phyloP scores from a whole-genome alignment of 257 asterid genomes.

The Solanum okadae region DNA sequence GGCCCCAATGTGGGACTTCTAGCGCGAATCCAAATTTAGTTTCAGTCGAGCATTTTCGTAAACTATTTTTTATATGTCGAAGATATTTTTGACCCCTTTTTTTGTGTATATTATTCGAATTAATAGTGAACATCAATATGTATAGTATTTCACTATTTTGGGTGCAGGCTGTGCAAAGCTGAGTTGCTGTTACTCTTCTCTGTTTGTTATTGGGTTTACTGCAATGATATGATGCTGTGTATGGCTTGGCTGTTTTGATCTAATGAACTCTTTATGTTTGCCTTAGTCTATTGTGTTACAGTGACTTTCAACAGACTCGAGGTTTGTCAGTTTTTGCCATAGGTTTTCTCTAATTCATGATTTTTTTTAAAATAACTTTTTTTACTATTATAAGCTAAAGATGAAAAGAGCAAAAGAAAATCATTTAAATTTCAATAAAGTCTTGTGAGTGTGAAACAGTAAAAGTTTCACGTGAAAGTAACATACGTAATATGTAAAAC shows the following conservation, averaged over 20 bases:
- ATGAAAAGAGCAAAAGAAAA: not conserved
- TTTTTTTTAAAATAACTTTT: not conserved
- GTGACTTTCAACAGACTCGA: not conserved
- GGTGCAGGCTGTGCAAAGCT: not conserved
- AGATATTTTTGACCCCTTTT: not conserved
- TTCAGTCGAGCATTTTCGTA: no score
- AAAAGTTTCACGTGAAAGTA: not conserved
- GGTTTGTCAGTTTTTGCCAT: not conserved
- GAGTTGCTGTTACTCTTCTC: not conserved
- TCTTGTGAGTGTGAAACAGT: not conserved
- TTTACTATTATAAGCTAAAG: not conserved
- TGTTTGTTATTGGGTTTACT: not conserved
- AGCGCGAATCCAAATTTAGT: no score
- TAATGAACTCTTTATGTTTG: not conserved
- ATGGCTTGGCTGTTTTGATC: not conserved
- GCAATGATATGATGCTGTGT: not conserved
- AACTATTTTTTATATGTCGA: not conserved
- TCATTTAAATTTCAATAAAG: not conserved
- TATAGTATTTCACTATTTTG: not conserved
- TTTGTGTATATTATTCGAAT: no score
- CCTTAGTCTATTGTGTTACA: not conserved
- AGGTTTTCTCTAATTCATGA: not conserved
- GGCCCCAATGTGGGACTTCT: no score
- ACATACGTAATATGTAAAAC: not conserved
- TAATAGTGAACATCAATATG: not conserved